Base-by-base conservation (phyloP, 1,284 basidiomycete species). In the Boletus mariae region DNA sequence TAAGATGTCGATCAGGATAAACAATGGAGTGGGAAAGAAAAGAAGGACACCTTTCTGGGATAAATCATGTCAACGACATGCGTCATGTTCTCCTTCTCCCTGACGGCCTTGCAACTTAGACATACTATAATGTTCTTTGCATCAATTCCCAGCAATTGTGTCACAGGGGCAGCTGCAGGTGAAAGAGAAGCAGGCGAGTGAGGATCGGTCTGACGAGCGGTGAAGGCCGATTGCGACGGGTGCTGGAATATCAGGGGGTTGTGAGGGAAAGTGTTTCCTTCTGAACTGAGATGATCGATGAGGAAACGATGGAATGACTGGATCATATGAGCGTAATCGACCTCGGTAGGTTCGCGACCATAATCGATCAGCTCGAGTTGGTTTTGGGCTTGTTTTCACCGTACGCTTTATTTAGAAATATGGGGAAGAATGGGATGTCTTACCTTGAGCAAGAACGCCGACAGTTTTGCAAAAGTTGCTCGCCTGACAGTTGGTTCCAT, bases 381-480 rank as follows among this genome's bases (percentile, higher is more conserved):
- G 55, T 89, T 87, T 15, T 89, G 86, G 62, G 75, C 76, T 82
- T 53, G 28, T 31, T 31, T 23, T 32, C 31, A 34, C 13, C 12
- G 20, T 20, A 15, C 4, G 15, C 20, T 3, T 45, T 45, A 38
- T 5, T 47, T 13, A 25, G 11, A 26, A 15, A n/a, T 29, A n/a
- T 28, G 1, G n/a, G 10, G 23, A 17, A 32, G 20, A 17, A 5
- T 11, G 13, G 15, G 6, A n/a, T n/a, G 37, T 4, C 59, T 47
- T 63, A 92, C 92, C 83, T 71, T 95, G 91, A 13, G 82, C 82
- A 25, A 86, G 69, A 6, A 87, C 84, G 15, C 90, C 88, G 45
- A 98, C 90, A 0, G 94, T 91, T 68, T 94, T 89, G 66, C 95
- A 95, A 63, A 98, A 98, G 71, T 99, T 99, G 67, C 88, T 94